phyloP scores from a whole-genome alignment of 2,329 filamentous ascomycete genomes.

The Diaporthe longicolla region DNA sequence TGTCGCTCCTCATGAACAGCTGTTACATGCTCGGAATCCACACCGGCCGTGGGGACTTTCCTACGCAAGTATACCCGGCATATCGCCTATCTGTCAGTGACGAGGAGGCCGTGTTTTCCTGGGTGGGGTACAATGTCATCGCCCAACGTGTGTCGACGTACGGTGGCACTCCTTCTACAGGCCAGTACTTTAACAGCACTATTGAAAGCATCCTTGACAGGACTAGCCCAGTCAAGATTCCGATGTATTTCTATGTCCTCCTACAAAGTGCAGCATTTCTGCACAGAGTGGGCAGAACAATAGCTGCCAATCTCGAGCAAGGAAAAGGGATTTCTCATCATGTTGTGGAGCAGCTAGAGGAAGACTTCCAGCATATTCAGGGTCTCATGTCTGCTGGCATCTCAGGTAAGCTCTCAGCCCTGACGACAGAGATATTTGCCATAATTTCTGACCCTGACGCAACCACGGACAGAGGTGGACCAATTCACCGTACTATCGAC shows the following conservation, averaged over 20 bases:
- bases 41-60: conserved; percentile 65
- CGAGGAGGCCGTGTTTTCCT: conserved; percentile 67
- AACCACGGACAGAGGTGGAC: conserved; percentile 57
- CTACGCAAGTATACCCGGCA: conserved; percentile 62
- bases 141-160: conserved; percentile 60
- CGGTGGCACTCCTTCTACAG: conserved; percentile 62
- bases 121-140: conserved; percentile 67
- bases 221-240: conserved; percentile 56
- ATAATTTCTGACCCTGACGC: background rate
- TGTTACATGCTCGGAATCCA: conserved; percentile 66
- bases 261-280: conserved; percentile 66
- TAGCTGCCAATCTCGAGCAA: conserved; percentile 62
- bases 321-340: conserved; percentile 62
- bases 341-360: conserved; percentile 63
- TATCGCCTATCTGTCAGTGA: conserved; percentile 61
- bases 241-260: conserved; percentile 60
- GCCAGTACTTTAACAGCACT: conserved; percentile 62
- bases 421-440: too few species aligned
- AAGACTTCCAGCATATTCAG: conserved; percentile 65
- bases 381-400: conserved; percentile 61
- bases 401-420: conserved; percentile 55
- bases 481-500: conserved; percentile 64
- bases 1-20: conserved; percentile 62
- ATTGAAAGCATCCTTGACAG: conserved; percentile 61
- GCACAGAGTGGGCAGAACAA: conserved; percentile 63